Base-by-base conservation (phyloP, 768 basidiomycete species). In the Scleroderma citrinum region DNA sequence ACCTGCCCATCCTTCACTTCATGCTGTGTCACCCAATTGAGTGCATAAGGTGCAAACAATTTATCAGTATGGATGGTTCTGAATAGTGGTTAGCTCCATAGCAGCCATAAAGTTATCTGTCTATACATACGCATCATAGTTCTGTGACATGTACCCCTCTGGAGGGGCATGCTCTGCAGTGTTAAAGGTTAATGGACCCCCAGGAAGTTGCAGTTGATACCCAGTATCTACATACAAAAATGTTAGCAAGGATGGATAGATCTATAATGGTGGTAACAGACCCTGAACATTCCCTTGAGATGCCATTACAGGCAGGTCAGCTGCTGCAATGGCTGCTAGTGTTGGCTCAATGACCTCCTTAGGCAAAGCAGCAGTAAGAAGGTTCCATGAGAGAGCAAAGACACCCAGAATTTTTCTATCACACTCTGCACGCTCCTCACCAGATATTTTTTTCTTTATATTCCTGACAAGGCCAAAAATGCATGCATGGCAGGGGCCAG, bases 61-160 rank as follows among this genome's bases (percentile, higher is more conserved):
- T 3, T 13, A 13, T 17, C 34, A 5, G 5, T 5, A 5, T 35
- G 34, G 34, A 35, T 17, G 3, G 34, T 14, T 7, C 31, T 32
- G 14, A 14, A 32, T 8, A 32, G 14, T 32, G 34, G 13, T 14
- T 35, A 17, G 8, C 26, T 8, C 4, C 17, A 5, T 5, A 5
- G 13, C 19, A 46, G 44, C 10, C 21, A 35, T 12, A 17, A 46
- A 29, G 26, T 8, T 19, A 13, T 21, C 16, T 46, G 20, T 12
- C 17, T 14, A 21, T n/a, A 47, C 46, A 39, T 30, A 47, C 16
- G 16, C 17, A 3, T 5, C n/a, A 14, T 47, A 47, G 23, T 47
- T 47, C 26, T 39, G 46, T 3, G 46, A 47, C 36, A 47, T 47
- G n/a, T 47, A 47, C 12, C n/a, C 46, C 46, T 47, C 36, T 7